Conservation (phyloP, 306 rosid genomes). For the Biancaea sappan region DNA sequence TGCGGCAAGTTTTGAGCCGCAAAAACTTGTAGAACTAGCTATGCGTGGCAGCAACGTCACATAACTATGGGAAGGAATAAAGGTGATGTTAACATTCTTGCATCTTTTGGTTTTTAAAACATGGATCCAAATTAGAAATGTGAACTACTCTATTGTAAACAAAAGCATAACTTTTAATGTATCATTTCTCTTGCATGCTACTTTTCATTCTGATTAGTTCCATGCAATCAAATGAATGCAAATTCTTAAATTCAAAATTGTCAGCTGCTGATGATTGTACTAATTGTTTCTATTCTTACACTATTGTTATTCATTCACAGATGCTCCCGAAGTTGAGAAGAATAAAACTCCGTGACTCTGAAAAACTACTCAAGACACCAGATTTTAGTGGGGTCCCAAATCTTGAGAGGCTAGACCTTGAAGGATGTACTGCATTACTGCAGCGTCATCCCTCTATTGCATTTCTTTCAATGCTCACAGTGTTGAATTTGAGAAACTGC, state of each 20-base stretch:
- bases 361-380: background rate
- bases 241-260: background rate
- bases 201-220: background rate
- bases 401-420: background rate
- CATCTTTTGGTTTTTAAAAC: too few species aligned
- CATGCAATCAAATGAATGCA: background rate
- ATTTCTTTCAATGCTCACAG: background rate
- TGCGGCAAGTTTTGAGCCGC: slow-evolving; percentile 22
- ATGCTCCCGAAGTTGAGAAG: background rate
- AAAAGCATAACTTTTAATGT: too few species aligned
- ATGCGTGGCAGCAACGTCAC: slow-evolving; percentile 13
- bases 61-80: slow-evolving; percentile 25
- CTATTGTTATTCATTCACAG: background rate
- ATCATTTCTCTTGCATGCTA: too few species aligned
- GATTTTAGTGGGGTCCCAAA: background rate
- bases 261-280: background rate
- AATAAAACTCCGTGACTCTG: background rate
- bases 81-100: slow-evolving; percentile 1
- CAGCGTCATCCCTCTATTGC: slow-evolving; percentile 18
- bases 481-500: slow-evolving; percentile 3
- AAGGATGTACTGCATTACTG: slow-evolving; percentile 3
- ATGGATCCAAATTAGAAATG: background rate
- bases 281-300: too few species aligned
- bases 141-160: background rate
- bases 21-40: slow-evolving; percentile 19